Evolutionary conservation across 371 early-diverging fungal species (phyloP).

Genomic region (Lichtheimia corymbifera): DNA sequence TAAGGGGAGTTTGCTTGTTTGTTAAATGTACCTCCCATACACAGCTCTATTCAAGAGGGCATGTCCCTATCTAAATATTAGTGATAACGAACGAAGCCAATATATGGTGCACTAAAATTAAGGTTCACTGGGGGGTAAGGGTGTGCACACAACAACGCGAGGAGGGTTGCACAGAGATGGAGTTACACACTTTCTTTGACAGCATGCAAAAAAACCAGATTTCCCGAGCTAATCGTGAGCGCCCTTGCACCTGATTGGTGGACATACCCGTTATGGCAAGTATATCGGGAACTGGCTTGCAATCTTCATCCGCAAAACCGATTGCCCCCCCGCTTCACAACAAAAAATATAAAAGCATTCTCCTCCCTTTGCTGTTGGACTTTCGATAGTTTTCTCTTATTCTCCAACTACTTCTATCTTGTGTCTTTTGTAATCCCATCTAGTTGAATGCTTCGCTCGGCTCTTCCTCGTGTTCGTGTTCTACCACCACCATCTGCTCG

Average conservation of each 20-base stretch:
- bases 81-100: no score
- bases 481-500: slow-evolving; percentile 8
- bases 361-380: no score
- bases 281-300: neutral
- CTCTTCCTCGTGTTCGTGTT: slow-evolving; percentile 9
- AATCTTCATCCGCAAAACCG: no score
- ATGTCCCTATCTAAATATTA: no score
- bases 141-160: neutral
- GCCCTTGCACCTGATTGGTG: neutral
- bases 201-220: slow-evolving; percentile 2
- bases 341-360: no score
- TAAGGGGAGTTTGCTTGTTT: no score
- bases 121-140: slow-evolving; percentile 1
- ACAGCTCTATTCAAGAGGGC: no score
- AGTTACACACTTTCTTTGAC: neutral
- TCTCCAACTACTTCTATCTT: no score
- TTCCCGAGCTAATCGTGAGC: slow-evolving; percentile 3
- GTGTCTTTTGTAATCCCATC: neutral
- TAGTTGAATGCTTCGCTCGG: slow-evolving; percentile 12
- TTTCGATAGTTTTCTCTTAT: no score
- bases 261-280: slow-evolving; percentile 1
- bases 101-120: neutral
- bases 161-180: neutral
- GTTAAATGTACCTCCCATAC: no score
- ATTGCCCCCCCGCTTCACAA: no score